A percentile compares a stretch with the other conserved stretches of the same genome.
Evolutionary conservation across 331 rosid genomes (phyloP).

Genomic region (Saraca asoca): DNA sequence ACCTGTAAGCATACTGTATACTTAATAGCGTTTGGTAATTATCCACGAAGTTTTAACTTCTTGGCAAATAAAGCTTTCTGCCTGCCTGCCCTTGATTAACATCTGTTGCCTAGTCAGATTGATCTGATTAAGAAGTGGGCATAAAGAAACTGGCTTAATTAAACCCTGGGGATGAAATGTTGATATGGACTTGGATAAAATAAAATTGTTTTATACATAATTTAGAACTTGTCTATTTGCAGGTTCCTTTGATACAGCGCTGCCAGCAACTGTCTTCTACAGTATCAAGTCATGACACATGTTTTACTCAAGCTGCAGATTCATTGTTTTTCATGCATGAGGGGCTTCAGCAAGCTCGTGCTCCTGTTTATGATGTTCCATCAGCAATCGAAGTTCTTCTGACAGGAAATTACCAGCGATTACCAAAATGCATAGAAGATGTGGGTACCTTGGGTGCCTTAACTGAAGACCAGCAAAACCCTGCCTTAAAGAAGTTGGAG

Average conservation of each 20-base stretch:
- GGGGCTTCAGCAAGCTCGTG: constrained; percentile 98
- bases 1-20: too few relatives aligned
- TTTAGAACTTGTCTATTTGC: constrained; percentile 31
- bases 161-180: not conserved
- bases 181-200: too few relatives aligned
- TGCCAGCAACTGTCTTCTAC: constrained; percentile 91
- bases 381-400: constrained; percentile 90
- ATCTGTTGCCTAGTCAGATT: not conserved
- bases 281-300: constrained; percentile 84
- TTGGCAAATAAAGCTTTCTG: not conserved
- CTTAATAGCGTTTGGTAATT: too few relatives aligned
- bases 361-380: constrained; percentile 96
- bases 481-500: constrained; percentile 89
- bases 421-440: constrained; percentile 91
- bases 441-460: constrained; percentile 71
- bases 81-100: not conserved
- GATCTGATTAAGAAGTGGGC: not conserved
- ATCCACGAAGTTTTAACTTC: not conserved
- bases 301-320: constrained; percentile 98
- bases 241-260: constrained; percentile 95
- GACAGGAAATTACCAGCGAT: constrained; percentile 73
- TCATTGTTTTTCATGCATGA: constrained; percentile 98
- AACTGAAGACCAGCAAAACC: constrained; percentile 78
- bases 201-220: not conserved
- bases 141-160: not conserved